Conservation (phyloP, 768 basidiomycete genomes). For the Exsudoporus frostii region DNA sequence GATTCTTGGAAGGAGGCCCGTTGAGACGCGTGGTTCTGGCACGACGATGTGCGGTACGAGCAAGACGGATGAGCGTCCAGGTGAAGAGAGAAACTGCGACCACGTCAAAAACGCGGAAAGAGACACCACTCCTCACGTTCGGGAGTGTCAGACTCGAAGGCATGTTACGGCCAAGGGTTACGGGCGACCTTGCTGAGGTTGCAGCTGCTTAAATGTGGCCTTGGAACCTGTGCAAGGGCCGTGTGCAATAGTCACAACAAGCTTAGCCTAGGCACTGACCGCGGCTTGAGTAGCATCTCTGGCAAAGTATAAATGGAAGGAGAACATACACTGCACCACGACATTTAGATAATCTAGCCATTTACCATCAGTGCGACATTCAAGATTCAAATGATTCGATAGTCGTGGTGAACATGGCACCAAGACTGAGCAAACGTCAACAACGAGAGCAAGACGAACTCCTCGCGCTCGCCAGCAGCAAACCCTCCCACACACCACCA, state of each 20-base stretch:
- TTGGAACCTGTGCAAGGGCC: neutral
- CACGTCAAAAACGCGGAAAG: conserved; percentile 6
- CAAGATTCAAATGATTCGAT: conserved; percentile 2
- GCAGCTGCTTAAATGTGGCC: neutral
- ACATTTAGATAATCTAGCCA: neutral
- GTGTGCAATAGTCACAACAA: too few relatives aligned
- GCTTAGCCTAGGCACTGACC: too few relatives aligned
- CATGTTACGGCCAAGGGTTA: neutral
- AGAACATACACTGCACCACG: neutral
- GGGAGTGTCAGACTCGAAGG: neutral
- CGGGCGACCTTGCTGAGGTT: neutral
- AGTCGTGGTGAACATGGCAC: conserved; percentile 47
- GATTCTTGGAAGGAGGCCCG: conserved; percentile 42
- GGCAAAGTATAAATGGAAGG: neutral
- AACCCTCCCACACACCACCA: conserved; percentile 11
- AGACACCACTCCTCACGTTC: neutral
- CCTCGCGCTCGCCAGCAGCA: conserved; percentile 43
- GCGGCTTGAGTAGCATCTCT: too few relatives aligned
- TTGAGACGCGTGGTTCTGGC: conserved; percentile 34
- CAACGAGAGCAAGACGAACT: conserved; percentile 85
- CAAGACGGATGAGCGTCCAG: conserved; percentile 15
- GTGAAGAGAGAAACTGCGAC: conserved; percentile 13
- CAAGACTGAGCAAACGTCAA: conserved; percentile 79
- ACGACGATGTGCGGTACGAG: conserved; percentile 5
- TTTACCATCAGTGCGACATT: neutral